Evolutionary conservation across 2,329 filamentous ascomycete genomes (phyloP).

Genomic region (Epichloe uncinata): DNA sequence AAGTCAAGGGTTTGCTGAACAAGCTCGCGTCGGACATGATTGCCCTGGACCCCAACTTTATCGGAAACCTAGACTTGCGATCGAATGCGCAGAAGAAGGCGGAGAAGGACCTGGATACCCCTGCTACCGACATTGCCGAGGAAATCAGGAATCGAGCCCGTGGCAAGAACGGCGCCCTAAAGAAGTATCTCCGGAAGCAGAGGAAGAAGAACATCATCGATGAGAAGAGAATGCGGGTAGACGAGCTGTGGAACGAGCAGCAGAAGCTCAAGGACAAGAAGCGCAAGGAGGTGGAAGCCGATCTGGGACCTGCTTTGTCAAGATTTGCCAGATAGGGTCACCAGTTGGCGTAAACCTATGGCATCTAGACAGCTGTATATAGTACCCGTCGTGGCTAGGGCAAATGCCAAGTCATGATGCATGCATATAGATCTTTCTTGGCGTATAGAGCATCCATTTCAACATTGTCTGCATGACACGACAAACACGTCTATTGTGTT

Average conservation of each 20-base stretch:
- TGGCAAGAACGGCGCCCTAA: constrained; percentile 79
- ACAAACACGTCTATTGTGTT: background rate
- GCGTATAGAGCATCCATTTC: background rate
- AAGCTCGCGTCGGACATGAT: constrained; percentile 98
- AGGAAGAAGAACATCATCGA: constrained; percentile 89
- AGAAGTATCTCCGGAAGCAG: constrained; percentile 85
- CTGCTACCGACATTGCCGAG: constrained; percentile 41
- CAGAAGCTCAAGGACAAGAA: constrained; percentile 52
- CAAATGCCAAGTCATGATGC: background rate
- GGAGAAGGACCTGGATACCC: constrained; percentile 68
- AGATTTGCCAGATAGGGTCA: constrained; percentile 68
- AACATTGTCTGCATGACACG: background rate
- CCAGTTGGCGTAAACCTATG: constrained; percentile 26
- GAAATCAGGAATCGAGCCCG: constrained; percentile 64
- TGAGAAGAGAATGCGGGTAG: constrained; percentile 77
- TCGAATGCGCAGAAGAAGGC: constrained; percentile 64
- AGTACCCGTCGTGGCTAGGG: constrained; percentile 8
- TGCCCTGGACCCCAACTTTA: constrained; percentile 78
- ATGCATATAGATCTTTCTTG: background rate
- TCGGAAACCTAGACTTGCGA: constrained; percentile 75
- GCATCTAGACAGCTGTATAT: constrained; percentile 3
- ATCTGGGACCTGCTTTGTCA: constrained; percentile 73
- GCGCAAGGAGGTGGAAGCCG: constrained; percentile 49
- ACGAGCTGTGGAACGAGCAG: constrained; percentile 66
- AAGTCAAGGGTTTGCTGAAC: constrained; percentile 82